A percentile compares a stretch with the other conserved stretches of the same genome.
These are phyloP conservation scores for Phytophthora rubi DNA, from an alignment of 352 stramenopile species.

Conservation along the genomic window DNA sequence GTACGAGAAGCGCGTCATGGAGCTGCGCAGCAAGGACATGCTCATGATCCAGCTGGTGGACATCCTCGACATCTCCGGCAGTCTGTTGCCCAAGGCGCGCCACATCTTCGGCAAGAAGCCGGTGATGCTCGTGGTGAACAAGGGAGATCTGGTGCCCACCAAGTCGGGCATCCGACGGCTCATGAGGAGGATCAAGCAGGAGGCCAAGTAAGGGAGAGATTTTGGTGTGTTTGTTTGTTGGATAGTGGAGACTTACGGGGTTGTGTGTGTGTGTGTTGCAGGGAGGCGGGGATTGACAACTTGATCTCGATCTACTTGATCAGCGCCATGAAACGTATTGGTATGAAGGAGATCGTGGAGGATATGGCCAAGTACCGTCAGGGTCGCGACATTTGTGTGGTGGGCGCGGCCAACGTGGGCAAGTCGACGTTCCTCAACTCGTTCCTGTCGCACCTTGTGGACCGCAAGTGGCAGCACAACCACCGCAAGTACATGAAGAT, in stretches of 20 bases:
- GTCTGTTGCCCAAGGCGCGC: slow-evolving; percentile 83
- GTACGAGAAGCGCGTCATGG: slow-evolving; percentile 90
- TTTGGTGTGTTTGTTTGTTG: not conserved
- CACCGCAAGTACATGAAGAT: slow-evolving; percentile 89
- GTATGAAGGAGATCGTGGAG: slow-evolving; percentile 88
- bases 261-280: slow-evolving; percentile 23
- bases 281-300: slow-evolving; percentile 77
- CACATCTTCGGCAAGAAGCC: slow-evolving; percentile 91
- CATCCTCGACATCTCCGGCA: slow-evolving; percentile 92
- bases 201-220: slow-evolving; percentile 64
- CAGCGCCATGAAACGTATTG: slow-evolving; percentile 85
- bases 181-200: slow-evolving; percentile 78
- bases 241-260: not conserved
- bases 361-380: slow-evolving; percentile 82
- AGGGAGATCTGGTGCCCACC: slow-evolving; percentile 88
- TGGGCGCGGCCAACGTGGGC: slow-evolving; percentile 92
- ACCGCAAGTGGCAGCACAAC: slow-evolving; percentile 88
- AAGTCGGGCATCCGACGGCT: slow-evolving; percentile 85
- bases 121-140: slow-evolving; percentile 92
- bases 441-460: slow-evolving; percentile 82
- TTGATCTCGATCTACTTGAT: slow-evolving; percentile 82
- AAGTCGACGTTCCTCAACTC: slow-evolving; percentile 95
- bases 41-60: slow-evolving; percentile 93
- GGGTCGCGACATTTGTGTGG: slow-evolving; percentile 89
- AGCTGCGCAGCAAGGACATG: slow-evolving; percentile 86